Base-by-base conservation (phyloP, 2,329 filamentous ascomycete genomes). In the Fusarium sp. region DNA sequence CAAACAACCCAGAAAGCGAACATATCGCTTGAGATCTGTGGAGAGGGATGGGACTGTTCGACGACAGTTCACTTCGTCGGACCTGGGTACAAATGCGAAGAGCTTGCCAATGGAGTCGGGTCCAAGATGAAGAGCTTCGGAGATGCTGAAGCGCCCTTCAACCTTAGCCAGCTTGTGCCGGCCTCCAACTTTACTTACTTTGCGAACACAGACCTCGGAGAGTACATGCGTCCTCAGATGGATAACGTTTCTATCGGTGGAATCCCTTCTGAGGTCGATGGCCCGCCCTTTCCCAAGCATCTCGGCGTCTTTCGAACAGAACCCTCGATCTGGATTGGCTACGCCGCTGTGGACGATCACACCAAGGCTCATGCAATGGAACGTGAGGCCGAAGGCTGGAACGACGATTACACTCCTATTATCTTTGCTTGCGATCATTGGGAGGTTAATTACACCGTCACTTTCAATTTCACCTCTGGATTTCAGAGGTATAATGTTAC, bases 371-470 rank as follows among this genome's bases (percentile, higher is more conserved):
- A 73, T 6, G 56, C 72, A 0, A 57, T 33, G 1, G 7, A 52
- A 1, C 63, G 45, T 0, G 12, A 48, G 0, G 12, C 29, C 0
- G 8, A 55, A 4, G 72, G 68, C 6, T 76, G 74, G 74, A 33
- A 69, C 2, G 51, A 70, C 3, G 74, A 67, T 1, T 76, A 69
- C 18, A 74, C 63, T 1, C 59, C 72, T 0, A 31, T 63, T 0
- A 61, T 75, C 5, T 69, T 76, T 38, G 74, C 68, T 5, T 76
- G 74, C 8, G 74, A 76, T 14, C 74, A 76, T 16, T 76, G 66
- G 33, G 74, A 76, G 33, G 68, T 69, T 4, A 73, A 73, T 2
- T 75, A 76, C 4, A 75, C 70, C 0, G 74, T 74, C 4, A 66
- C 51, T 0, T 51, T 76, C 29, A 69, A 70, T 27, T 76, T 69